Conservation (phyloP, 2,329 filamentous ascomycete species). For the Hirsutella minnesotensis region DNA sequence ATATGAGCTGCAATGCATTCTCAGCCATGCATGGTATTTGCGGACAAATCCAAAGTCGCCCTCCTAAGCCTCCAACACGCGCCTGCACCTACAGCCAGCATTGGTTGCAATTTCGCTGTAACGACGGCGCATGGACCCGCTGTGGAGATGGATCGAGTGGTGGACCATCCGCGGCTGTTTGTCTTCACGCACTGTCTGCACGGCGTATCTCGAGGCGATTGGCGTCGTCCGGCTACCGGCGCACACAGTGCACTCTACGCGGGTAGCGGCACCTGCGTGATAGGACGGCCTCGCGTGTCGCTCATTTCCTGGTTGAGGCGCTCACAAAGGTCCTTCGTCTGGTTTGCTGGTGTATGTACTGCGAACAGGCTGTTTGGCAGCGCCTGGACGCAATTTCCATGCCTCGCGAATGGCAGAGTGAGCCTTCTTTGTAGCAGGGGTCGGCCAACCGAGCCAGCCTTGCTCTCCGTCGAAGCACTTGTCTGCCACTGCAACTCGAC, state of each 20-base stretch:
- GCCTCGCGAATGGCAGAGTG: no score
- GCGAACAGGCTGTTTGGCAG: background rate
- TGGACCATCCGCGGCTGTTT: no score
- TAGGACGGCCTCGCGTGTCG: background rate
- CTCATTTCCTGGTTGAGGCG: background rate
- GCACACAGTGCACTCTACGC: background rate
- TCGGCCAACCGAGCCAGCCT: no score
- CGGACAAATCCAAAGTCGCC: background rate
- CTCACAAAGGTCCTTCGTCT: background rate
- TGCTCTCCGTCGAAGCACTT: no score
- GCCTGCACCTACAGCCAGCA: background rate
- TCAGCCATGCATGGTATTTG: background rate
- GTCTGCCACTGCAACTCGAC: no score
- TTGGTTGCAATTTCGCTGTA: conserved; percentile 1
- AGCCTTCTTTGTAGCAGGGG: no score
- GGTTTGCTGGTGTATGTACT: background rate
- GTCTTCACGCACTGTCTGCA: no score
- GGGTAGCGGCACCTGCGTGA: background rate
- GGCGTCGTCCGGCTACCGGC: background rate
- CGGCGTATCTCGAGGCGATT: background rate
- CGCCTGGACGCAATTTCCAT: no score
- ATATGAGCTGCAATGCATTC: no score
- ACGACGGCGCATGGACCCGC: conserved; percentile 2
- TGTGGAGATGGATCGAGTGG: no score
- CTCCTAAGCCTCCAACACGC: background rate